phyloP scores from a whole-genome alignment of 495 filamentous ascomycete species.

The Bacidia rubella region DNA sequence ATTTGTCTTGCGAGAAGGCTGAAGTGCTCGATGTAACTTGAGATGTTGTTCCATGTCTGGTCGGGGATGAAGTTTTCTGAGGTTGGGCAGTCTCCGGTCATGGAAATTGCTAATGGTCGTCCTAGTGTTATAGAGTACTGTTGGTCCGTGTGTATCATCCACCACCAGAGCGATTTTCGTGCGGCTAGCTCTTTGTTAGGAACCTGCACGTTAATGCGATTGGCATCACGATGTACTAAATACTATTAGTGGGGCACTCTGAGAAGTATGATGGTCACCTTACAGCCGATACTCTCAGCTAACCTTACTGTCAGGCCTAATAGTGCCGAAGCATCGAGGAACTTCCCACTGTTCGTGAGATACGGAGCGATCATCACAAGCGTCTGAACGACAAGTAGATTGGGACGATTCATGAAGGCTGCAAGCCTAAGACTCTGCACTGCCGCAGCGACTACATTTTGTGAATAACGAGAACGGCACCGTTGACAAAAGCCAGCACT shows the following conservation, averaged over 20 bases:
- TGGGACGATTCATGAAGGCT: constrained; percentile 35
- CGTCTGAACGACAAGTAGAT: constrained; percentile 29
- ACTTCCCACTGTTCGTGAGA: constrained; percentile 36
- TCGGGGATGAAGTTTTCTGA: constrained; percentile 28
- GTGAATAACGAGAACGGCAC: background rate
- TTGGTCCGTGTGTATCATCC: constrained; percentile 38
- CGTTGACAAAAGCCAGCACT: constrained; percentile 1
- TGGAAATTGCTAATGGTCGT: constrained; percentile 32
- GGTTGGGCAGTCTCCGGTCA: constrained; percentile 31
- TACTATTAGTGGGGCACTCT: background rate
- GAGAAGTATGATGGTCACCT: constrained; percentile 4
- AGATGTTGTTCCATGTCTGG: constrained; percentile 25
- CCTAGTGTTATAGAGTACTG: constrained; percentile 36
- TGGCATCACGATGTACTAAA: constrained; percentile 31
- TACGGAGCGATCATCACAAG: constrained; percentile 34
- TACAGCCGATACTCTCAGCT: constrained; percentile 32
- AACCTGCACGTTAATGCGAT: constrained; percentile 29
- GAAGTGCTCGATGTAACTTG: constrained; percentile 29
- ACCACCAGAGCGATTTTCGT: constrained; percentile 34
- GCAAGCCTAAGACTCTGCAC: constrained; percentile 27
- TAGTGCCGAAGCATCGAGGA: constrained; percentile 35
- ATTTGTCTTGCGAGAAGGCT: constrained; percentile 34
- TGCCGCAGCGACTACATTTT: constrained; percentile 15
- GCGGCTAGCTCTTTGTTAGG: constrained; percentile 25
- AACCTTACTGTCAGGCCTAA: constrained; percentile 32